Conservation (phyloP, 2,329 filamentous ascomycete species). For the Cladosporium sp. region DNA sequence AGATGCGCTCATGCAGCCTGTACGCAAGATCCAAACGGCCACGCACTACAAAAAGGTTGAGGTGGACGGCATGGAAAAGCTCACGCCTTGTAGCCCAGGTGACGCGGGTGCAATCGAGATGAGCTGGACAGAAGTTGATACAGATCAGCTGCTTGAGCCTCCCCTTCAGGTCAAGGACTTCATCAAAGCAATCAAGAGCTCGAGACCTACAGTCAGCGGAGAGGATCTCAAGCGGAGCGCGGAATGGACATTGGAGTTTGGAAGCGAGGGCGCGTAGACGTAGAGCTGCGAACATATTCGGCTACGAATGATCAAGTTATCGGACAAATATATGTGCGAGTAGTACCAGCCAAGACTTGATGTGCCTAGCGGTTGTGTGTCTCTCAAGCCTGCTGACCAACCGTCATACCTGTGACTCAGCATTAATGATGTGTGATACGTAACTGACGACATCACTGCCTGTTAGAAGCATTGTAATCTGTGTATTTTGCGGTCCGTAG, state of each 20-base stretch:
- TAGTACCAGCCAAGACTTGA: background rate
- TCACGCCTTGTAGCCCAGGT: conserved; percentile 91
- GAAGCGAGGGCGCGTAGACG: conserved; percentile 53
- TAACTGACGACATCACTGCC: too few relatives aligned
- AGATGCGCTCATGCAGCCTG: conserved; percentile 93
- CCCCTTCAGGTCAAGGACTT: conserved; percentile 88
- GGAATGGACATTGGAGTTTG: conserved; percentile 95
- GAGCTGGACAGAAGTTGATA: conserved; percentile 84
- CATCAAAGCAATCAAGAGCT: conserved; percentile 81
- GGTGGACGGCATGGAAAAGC: conserved; percentile 60
- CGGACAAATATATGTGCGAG: background rate
- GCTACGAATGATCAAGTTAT: background rate
- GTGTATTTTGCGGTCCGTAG: background rate
- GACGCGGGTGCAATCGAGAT: conserved; percentile 84
- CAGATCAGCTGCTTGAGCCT: conserved; percentile 80
- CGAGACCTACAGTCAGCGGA: conserved; percentile 81
- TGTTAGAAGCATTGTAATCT: too few relatives aligned
- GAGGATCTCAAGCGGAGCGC: conserved; percentile 80
- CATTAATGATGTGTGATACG: too few relatives aligned
- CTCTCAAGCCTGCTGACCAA: too few relatives aligned
- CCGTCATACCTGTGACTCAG: too few relatives aligned
- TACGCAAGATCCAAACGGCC: conserved; percentile 92
- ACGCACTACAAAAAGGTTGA: conserved; percentile 93
- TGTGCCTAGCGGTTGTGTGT: background rate
- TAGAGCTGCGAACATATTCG: background rate